Evolutionary conservation across 148 eudicot species (phyloP), one percentile per base, ranked within the genome.

Genomic region (Mesembryanthemum crystallinum): DNA sequence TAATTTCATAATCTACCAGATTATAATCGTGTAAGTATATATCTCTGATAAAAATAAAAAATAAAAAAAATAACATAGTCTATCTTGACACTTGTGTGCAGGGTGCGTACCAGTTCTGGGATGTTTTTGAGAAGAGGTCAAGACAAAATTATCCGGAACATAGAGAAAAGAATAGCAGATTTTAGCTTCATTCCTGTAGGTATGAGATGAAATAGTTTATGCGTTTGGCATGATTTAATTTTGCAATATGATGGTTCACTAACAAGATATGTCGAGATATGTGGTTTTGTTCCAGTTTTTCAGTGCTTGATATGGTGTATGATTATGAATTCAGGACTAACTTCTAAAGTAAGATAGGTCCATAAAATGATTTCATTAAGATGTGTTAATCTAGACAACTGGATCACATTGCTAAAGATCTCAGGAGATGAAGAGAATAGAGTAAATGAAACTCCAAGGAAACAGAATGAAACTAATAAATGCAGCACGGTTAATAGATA

Each of bases 61-160:
- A n/a, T n/a, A 54, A 51, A 13, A 25, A 11, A 6, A 52, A 8
- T 37, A n/a, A 39, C 33, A n/a, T 27, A 8, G 7, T 71, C 7
- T 70, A n/a, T 4, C 65, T 74, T 72, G 74, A 12, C 35, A 28
- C 29, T 80, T 75, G 23, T 61, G 17, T 85, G 72, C 86, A 91
- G 98, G 87, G 98, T 90, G 70, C 95, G 96, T n/a, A 94, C 98
- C n/a, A 92, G 97, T 82, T 94, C 95, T 72, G 97, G 97, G 79
- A 93, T 81, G 86, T 89, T 93, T 86, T 78, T 91, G 73, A 87
- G 76, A 77, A 91, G 97, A 83, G 98, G 94, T 10, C 78, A 81
- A 59, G 98, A 93, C 80, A 88, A 93, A 77, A 77, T 86, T 35
- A 89, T 91, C 61, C 74, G 81, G 77, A 71, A 78, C 72, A 93